Conservation (phyloP, 768 basidiomycete genomes). For the Kwoniella sp. region DNA sequence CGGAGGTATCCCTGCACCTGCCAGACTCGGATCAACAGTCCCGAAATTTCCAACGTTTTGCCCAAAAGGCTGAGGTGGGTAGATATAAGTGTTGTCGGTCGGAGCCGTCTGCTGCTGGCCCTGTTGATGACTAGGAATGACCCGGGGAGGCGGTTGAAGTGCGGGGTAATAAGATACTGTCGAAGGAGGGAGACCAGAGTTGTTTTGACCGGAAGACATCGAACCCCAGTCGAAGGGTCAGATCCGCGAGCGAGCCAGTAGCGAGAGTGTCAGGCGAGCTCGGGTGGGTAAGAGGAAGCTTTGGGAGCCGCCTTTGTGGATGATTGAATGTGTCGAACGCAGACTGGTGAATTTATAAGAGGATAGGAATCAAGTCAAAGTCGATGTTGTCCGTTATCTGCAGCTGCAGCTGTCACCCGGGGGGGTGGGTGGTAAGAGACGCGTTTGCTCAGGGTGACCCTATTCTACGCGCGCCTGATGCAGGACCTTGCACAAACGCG, state of each 20-base stretch:
- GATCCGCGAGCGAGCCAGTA: background rate
- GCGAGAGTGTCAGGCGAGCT: too few relatives aligned
- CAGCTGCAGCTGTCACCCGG: too few relatives aligned
- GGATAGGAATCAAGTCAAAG: too few relatives aligned
- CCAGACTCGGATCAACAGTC: background rate
- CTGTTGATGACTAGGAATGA: background rate
- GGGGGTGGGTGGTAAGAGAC: too few relatives aligned
- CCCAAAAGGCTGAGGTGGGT: background rate
- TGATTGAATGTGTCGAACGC: too few relatives aligned
- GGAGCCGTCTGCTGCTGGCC: background rate
- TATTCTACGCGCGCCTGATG: too few relatives aligned
- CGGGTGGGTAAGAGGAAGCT: background rate
- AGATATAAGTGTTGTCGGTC: background rate
- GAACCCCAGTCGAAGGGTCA: constrained; percentile 6
- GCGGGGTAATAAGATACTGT: constrained; percentile 13
- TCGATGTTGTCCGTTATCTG: too few relatives aligned
- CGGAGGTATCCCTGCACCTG: constrained; percentile 6
- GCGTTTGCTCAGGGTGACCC: too few relatives aligned
- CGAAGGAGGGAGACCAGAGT: constrained; percentile 13
- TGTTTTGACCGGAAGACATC: constrained; percentile 16
- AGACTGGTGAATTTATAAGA: too few relatives aligned
- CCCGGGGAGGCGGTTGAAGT: background rate
- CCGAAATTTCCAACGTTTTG: background rate
- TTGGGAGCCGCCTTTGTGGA: too few relatives aligned
- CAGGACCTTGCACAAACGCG: background rate